Base-by-base conservation (phyloP, 768 basidiomycete species). In the Podaxis sp. region DNA sequence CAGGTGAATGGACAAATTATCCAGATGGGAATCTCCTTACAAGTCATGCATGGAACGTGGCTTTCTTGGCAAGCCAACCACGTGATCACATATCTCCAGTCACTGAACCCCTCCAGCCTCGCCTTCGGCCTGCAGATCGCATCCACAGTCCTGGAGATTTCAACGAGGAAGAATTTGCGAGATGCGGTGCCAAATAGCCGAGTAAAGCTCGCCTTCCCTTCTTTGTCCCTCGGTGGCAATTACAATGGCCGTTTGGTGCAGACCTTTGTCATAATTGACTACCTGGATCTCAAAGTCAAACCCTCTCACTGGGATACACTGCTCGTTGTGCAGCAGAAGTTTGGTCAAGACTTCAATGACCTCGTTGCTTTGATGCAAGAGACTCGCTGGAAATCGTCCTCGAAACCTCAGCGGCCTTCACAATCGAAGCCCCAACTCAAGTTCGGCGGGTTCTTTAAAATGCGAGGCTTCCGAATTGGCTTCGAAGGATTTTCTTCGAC, bases 21-120 rank as follows among this genome's bases (percentile, higher is more conserved):
- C 4, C 81, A 81, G 22, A 70, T 87, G 24, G 82, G 82, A 26
- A 77, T 92, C 8, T 84, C 85, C 3, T 80, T 95, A 5, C 92
- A 93, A 68, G 87, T 94, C 44, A 92, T 94, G 89, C 90, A 88
- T 64, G 91, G 91, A 20, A 94, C 91, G 1, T 95, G 92, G 92
- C 73, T 94, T 36, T 87, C 89, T 7, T 93, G 88, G 90, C 83
- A 87, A 61, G 74, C 86, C 22, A 77, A 82, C 60, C 76, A 86
- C 56, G 80, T 77, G 0, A 73, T 84, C 7, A 73, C 72, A 1
- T 86, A 86, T 67, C 44, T 82, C 30, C 78, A 81, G 48, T 81
- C 79, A 15, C 17, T 65, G 69, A 36, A 73, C 76, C 8, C 77
- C 74, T 48, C 64, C 71, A 51, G 70, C 69, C 8, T 76, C 58